Evolutionary conservation across 2,329 filamentous ascomycete genomes (phyloP).

Genomic region (Sporothrix variecibatus): DNA sequence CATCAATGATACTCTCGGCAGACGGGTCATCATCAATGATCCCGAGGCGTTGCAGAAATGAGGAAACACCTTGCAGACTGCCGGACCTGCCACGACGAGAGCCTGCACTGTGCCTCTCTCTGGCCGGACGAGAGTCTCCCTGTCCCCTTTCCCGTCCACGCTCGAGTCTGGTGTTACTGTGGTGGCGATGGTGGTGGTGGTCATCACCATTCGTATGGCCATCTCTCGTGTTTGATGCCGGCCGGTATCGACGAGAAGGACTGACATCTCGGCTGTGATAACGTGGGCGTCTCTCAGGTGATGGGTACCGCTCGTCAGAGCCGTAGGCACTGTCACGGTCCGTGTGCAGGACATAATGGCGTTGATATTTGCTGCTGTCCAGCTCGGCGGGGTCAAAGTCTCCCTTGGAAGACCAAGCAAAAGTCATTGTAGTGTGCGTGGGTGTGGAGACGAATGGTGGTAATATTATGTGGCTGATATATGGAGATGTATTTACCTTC

Average conservation of each 20-base stretch:
- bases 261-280: neutral
- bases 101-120: neutral
- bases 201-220: neutral
- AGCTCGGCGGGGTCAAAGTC: neutral
- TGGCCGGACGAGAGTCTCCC: neutral
- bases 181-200: neutral
- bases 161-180: no score
- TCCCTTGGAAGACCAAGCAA: neutral
- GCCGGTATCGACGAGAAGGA: neutral
- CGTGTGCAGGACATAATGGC: neutral
- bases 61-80: neutral
- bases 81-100: neutral
- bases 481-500: neutral
- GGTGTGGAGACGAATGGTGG: neutral
- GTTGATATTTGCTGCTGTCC: neutral
- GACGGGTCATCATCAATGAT: neutral
- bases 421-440: neutral
- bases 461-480: neutral
- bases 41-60: neutral
- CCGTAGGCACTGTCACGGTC: neutral
- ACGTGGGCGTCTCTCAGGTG: neutral
- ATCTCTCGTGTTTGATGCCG: neutral
- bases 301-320: neutral
- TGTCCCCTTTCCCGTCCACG: neutral
- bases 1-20: neutral